Base-by-base conservation (phyloP, 1,284 basidiomycete species). In the Sphaerobolus stellatus region DNA sequence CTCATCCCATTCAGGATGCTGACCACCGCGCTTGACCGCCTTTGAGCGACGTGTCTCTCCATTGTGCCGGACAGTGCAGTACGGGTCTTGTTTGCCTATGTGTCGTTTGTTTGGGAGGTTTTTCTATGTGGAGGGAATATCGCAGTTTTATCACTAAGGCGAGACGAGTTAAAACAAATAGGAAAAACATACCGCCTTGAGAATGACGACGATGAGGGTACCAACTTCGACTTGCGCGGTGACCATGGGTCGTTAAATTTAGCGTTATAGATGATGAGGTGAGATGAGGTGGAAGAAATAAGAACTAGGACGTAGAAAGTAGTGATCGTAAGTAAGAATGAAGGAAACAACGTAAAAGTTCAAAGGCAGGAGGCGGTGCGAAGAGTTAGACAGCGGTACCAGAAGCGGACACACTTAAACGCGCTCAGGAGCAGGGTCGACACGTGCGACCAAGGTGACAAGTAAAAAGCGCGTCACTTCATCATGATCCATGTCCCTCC, bases 1-100 rank as follows among this genome's bases (percentile, higher is more conserved):
- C 66, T 97, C 94, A 69, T 99, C 97, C 96, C 97, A 99, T 70
- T 93, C 91, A 7, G 96, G 97, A 70, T 97, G 94, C 70, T 99
- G 96, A 4, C 97, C 97, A 50, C 97, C 96, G 34, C 94, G 88
- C 68, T 93, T 95, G 71, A 98, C 91, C 7, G 94, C 84, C 70
- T 90, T 90, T 28, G 96, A 95, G 48, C 88, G 82, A 53, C 86
- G 83, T 66, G 86, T 94, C 71, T 93, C 85, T 44, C 85, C 84
- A 64, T 90, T 89, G 56, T 94, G 77, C 5, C 78, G 75, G 36
- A 98, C 80, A 24, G 87, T 77, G 64, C 94, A 96, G 71, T 95
- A 99, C 0, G 97, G 97, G 68, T 98, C 94, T 72, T 99, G 97
- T 71, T 99, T 99, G 61, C 96, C 94, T 52, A 98, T 94, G 62